Percentiles rank a stretch among this genome's conserved stretches.
Conservation (phyloP, 202 grass and related monocot genomes). For the Sporobolus alterniflorus region DNA sequence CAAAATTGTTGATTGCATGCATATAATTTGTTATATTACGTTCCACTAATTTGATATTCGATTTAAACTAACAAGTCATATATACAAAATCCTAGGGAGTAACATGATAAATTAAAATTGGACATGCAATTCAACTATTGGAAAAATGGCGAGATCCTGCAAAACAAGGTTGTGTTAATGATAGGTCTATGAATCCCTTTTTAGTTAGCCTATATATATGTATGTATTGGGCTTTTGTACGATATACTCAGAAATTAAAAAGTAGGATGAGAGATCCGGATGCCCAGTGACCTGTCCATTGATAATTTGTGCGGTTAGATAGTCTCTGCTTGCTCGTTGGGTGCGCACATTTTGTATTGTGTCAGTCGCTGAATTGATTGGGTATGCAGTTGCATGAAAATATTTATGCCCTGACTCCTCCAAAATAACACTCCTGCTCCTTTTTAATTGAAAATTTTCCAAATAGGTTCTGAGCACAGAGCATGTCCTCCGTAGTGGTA, state of each 20-base stretch:
- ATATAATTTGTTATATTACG: no score
- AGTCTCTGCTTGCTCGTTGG: background rate
- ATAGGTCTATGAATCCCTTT: background rate
- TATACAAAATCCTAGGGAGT: background rate
- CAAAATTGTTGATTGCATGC: no score
- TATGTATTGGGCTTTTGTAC: background rate
- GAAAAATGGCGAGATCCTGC: background rate
- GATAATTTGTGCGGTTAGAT: background rate
- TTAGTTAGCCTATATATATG: no score
- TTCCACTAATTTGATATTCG: no score
- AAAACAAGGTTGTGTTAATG: background rate
- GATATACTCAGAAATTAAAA: background rate
- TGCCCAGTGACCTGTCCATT: background rate
- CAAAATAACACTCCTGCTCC: background rate
- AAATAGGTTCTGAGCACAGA: no score
- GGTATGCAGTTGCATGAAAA: background rate
- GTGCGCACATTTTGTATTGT: conserved; percentile 1
- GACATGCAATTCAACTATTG: background rate
- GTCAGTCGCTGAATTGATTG: background rate
- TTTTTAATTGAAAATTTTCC: conserved; percentile 8
- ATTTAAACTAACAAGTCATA: background rate
- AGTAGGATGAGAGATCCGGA: background rate
- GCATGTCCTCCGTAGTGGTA: no score
- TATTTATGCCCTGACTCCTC: background rate
- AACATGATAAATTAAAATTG: background rate